Conservation (phyloP, 2,329 filamentous ascomycete species). For the Alternaria brassicicola region DNA sequence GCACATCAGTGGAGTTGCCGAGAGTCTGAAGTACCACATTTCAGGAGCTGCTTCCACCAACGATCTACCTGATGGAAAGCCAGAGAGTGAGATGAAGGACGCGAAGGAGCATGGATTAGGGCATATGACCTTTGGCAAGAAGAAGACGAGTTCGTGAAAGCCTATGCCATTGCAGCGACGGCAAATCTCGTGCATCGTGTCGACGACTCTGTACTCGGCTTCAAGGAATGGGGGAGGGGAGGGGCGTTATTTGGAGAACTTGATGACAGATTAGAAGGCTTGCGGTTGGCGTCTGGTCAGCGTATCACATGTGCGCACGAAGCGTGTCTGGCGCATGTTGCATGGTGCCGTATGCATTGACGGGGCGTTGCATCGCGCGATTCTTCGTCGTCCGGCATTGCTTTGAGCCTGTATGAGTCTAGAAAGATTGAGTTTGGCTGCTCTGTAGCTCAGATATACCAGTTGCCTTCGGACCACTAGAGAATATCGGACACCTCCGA, state of each 20-base stretch:
- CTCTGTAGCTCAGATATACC: conserved; percentile 24
- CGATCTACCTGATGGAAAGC: conserved; percentile 52
- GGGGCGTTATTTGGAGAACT: conserved; percentile 11
- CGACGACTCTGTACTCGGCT: background rate
- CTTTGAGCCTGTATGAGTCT: background rate
- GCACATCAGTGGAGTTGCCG: conserved; percentile 29
- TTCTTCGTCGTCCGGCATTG: conserved; percentile 1
- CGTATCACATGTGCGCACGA: conserved; percentile 35
- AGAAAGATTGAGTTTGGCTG: background rate
- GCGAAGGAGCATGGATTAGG: conserved; percentile 43
- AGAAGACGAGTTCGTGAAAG: conserved; percentile 27
- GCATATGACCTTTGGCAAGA: conserved; percentile 34
- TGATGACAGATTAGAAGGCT: conserved; percentile 10
- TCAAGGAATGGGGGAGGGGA: conserved; percentile 6
- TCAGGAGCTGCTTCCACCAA: conserved; percentile 45
- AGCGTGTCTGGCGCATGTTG: conserved; percentile 27
- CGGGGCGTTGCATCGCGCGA: conserved; percentile 27
- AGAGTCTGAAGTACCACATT: conserved; percentile 38
- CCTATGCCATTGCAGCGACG: background rate
- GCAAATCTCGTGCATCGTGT: background rate
- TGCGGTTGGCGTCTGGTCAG: conserved; percentile 17
- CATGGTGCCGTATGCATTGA: conserved; percentile 36
- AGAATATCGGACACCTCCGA: background rate
- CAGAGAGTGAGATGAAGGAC: conserved; percentile 49
- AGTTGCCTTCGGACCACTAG: background rate